Base-by-base conservation (phyloP, 2,329 filamentous ascomycete species). In the Phialocephala subalpina region DNA sequence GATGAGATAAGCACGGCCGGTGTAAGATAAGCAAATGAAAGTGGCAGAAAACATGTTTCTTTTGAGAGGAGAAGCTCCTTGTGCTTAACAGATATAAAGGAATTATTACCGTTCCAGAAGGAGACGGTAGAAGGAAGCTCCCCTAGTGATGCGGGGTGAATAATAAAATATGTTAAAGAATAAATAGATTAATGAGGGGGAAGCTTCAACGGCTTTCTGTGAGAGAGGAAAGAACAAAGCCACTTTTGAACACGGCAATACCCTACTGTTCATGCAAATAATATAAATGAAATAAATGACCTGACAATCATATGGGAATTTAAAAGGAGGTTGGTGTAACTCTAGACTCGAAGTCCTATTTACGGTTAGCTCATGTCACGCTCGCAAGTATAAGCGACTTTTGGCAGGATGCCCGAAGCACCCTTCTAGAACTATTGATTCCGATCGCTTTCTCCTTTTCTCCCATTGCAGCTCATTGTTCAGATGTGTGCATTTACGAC, bases 1-100 rank as follows among this genome's bases (percentile, higher is more conserved):
- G 7, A 57, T 62, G 4, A 62, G 55, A 67, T 67, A 65, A 67
- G 66, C 62, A 42, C 38, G 11, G 9, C 18, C 18, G 22, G 16
- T 18, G 7, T 11, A 49, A 49, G 9, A 49, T 49, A 33, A 33
- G 29, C 29, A 33, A 33, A 33, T 25, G n/a, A 49, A n/a, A 49
- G 20, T 49, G 45, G 45, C n/a, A 49, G n/a, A 12, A 25, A n/a
- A n/a, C 20, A 25, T 49, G n/a, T 22, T 49, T 8, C 45, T 22
- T 49, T 49, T 49, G 40, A 11, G n/a, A 29, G 9, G 14, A 12
- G 29, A 33, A 27, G 22, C 3, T 29, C 49, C 25, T 33, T 33
- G 7, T 42, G 40, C 40, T 42, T 42, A 6, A 42, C 12, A n/a
- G 7, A 16, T n/a, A 25, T 11, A 22, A 22, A 25, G 4, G 29